Base-by-base conservation (phyloP, 371 early-diverging fungal genomes). In the Capillidium heterosporum region DNA sequence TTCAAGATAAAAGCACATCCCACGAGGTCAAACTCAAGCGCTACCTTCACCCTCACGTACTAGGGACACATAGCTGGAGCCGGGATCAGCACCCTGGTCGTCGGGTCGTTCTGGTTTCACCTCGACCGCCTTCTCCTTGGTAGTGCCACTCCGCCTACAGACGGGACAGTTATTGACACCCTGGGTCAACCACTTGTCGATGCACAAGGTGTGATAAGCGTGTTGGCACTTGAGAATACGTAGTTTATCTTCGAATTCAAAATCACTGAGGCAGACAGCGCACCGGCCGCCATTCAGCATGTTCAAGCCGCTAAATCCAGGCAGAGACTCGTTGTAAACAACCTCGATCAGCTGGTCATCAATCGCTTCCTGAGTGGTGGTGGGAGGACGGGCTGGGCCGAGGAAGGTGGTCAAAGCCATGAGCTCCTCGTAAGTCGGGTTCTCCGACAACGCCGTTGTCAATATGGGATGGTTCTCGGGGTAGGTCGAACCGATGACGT, bases 201-300 rank as follows among this genome's bases (percentile, higher is more conserved):
- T 84, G 65, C 98, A 98, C n/a, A 71, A 71, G 27, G 74, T 70
- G 64, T 98, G 98, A 68, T 87, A 98, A 50, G 75, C 75, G 66
- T 98, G 98, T 32, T 68, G 70, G 68, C 98, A 98, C 0, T 84
- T 83, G 46, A 98, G 69, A 4, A 80, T 71, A 2, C 95, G 68
- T 40, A 95, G 62, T 48, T 75, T 70, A 19, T 87, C 85, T 17
- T 80, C 81, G 29, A 78, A 76, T 23, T 73, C 70, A 67, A 82
- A 95, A 48, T 87, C 89, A 32, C 86, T 85, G 41, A 96, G 71
- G 69, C 98, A 98, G 28, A 98, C 68, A 13, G 66, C 60, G 27
- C 71, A 70, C 26, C 59, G 58, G 17, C 63, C 53, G 3, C 63
- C 60, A 60, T 70, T 67, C 15, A 70, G 56, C 5, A 63, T 61